Evolutionary conservation across 805 yeast species (phyloP), one percentile per base, ranked within the genome.

Genomic region (Lachancea meyersii): DNA sequence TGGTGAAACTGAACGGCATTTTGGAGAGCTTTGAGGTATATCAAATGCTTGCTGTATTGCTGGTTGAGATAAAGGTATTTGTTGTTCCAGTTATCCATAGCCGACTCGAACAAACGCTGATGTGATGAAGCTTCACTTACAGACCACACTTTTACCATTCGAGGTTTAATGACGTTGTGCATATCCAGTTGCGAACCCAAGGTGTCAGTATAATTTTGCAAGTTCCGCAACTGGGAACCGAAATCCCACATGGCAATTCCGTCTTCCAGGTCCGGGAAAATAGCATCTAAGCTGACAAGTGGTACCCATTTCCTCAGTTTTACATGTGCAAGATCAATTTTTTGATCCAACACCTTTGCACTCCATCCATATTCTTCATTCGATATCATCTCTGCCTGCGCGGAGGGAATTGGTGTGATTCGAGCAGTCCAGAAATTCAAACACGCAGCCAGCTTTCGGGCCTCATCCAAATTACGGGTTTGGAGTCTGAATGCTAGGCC

Each of bases 361-460:
- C 70, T 62, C 95, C 95, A 87, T 2, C 96, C 96, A 57, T 78
- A 87, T 58, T 88, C 94, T 45, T 80, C 75, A 41, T 70, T 74
- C 5, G 91, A 80, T 2, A 87, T 79, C 24, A 85, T 71, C 48
- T 82, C 79, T 43, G 79, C 82, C 53, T 80, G 84, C 0, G 79
- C 47, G 24, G 68, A 71, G 3, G 95, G 95, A 17, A 86, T 80
- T 13, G 88, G 82, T 5, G 95, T 82, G 28, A 84, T 74, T 50
- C 93, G 75, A 1, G 91, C 85, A 2, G 94, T 86, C 96, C 96
- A 88, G 59, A 85, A 88, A 61, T 87, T 88, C 63, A 93, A 80
- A 4, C 91, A 78, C 51, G 81, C 76, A 14, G 84, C 77, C 61
- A 76, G 86, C 55, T 79, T 83, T 33, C 67, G 64, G 0, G 95